phyloP scores from a whole-genome alignment of 306 rosid genomes.

The Malus sylvestris region DNA sequence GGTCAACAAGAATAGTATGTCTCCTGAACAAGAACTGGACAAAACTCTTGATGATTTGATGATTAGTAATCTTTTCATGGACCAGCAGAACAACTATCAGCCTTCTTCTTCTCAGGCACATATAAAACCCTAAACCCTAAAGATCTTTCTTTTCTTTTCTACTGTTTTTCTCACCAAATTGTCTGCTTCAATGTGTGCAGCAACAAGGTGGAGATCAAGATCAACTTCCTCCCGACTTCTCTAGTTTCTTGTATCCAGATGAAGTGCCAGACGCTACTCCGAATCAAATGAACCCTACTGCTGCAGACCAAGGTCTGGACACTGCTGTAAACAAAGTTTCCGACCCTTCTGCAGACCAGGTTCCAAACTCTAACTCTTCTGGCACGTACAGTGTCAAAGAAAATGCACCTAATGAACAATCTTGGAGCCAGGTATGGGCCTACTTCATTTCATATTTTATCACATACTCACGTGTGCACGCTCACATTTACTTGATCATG shows the following conservation, averaged over 20 bases:
- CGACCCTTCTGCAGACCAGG: not conserved
- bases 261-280: not conserved
- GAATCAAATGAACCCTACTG: not conserved
- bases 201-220: slow-evolving; percentile 3
- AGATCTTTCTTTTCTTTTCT: not conserved
- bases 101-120: not conserved
- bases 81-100: not conserved
- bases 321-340: not conserved
- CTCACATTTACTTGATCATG: not conserved
- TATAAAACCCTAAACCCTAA: not conserved
- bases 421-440: slow-evolving; percentile 19
- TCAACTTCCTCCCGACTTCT: not conserved
- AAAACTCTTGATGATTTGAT: not conserved
- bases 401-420: slow-evolving; percentile 3
- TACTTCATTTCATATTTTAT: not conserved
- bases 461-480: not conserved
- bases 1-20: not conserved
- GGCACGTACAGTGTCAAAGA: not conserved
- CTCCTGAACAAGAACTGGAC: not conserved
- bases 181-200: not conserved
- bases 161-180: not conserved
- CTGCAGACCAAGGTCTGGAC: not conserved
- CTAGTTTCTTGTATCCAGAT: not conserved
- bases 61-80: slow-evolving; percentile 1
- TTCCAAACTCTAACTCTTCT: not conserved